phyloP scores from a whole-genome alignment of 208 protist genomes.

The Leishmania aethiopica region DNA sequence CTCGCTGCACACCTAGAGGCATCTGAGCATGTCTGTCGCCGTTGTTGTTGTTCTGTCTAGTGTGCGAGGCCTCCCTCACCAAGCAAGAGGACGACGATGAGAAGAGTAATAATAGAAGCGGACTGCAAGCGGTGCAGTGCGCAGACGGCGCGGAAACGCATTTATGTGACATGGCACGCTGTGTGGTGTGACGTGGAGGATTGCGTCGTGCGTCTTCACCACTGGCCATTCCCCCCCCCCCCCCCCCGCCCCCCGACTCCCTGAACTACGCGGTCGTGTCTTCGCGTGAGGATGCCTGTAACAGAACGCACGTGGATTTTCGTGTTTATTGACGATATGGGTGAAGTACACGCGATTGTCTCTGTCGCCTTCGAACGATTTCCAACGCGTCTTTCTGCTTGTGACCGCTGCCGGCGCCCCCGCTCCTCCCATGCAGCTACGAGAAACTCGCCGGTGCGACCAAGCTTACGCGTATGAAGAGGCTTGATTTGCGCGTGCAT shows the following conservation, averaged over 20 bases:
- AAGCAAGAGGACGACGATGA: not conserved
- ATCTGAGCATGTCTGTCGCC: not conserved
- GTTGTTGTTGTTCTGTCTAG: not conserved
- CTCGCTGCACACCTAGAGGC: not conserved
- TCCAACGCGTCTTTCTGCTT: not conserved
- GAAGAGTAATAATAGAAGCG: not conserved
- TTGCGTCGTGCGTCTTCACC: not conserved
- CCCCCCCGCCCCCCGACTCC: no score
- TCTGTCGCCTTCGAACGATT: not conserved
- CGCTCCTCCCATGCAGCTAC: not conserved
- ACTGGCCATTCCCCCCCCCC: not conserved
- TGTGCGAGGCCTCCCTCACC: not conserved
- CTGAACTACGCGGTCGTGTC: not conserved
- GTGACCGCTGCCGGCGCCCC: not conserved
- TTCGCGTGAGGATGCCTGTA: not conserved
- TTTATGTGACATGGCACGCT: not conserved
- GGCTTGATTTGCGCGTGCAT: not conserved
- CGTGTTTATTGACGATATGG: no score
- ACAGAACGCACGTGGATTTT: not conserved
- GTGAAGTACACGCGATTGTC: not conserved
- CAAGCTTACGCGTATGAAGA: not conserved
- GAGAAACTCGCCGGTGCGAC: not conserved
- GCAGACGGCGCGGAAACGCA: not conserved
- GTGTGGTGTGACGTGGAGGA: not conserved
- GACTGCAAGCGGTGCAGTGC: not conserved